Evolutionary conservation across 257 asterid species (phyloP), one percentile per base, ranked within the genome.

Genomic region (Ilex aquifolium): DNA sequence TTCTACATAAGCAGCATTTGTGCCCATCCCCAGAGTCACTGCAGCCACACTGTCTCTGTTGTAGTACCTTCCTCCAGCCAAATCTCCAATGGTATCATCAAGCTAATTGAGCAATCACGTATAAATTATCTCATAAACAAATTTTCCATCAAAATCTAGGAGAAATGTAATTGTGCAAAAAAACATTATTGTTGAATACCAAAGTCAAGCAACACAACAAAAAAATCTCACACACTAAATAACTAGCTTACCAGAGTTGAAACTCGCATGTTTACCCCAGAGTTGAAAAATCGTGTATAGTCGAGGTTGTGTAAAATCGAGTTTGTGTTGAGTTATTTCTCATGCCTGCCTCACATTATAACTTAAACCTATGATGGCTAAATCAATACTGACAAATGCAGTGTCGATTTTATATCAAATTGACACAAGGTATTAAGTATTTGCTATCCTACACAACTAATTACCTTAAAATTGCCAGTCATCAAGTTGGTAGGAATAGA

Each of bases 21-120:
- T 84, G 21, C 85, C 84, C 94, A 83, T 73, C 42, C 89, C 95
- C 54, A 89, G 73, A 55, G 82, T 82, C 63, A 89, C 79, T 39
- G 94, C 88, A 7, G 88, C 91, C 10, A 89, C 89, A 62, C 81
- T 74, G 39, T 84, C 94, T 75, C 72, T 74, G 75, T 71, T 84
- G 74, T 81, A 84, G 54, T 89, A 89, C 74, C 87, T 81, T 31
- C 88, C 96, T 69, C 95, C 96, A 15, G 95, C 96, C 66, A 89
- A 81, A 76, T 82, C 74, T 54, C 96, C 95, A 51, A 86, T 73
- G 27, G 89, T 84, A 67, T 84, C 93, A 70, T 79, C 81, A 31
- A 76, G 90, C 94, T 88, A 72, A 57, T 46, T 14, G 51, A 46
- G 13, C 15, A 46, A 3, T 11, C 3, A 13, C 51, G 9, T 46